These are phyloP conservation scores for Talaromyces stipitatus DNA, from an alignment of 495 filamentous ascomycete genomes.

Conservation along the genomic window DNA sequence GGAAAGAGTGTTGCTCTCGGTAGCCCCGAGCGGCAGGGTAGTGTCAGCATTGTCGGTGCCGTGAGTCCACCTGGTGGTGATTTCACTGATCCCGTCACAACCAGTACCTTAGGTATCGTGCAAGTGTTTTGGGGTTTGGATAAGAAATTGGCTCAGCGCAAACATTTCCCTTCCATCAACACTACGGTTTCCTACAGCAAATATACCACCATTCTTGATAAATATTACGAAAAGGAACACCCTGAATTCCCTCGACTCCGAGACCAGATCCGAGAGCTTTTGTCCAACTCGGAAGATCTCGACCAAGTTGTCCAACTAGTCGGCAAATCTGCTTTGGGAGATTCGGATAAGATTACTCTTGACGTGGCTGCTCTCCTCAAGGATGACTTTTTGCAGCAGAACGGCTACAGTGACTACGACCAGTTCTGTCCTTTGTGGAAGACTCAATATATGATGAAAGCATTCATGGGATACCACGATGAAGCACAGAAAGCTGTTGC, in stretches of 20 bases:
- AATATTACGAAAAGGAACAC: constrained; percentile 85
- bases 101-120: constrained; percentile 89
- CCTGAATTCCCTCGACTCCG: constrained; percentile 91
- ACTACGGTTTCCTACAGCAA: constrained; percentile 95
- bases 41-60: constrained; percentile 95
- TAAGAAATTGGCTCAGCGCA: constrained; percentile 97
- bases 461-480: constrained; percentile 95
- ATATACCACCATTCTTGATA: constrained; percentile 80
- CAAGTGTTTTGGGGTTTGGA: constrained; percentile 99
- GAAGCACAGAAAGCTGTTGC: constrained; percentile 92
- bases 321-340: constrained; percentile 91
- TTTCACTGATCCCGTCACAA: constrained; percentile 98
- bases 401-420: constrained; percentile 98
- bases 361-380: constrained; percentile 89
- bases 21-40: constrained; percentile 78
- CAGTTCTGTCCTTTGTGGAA: constrained; percentile 99
- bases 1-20: constrained; percentile 80
- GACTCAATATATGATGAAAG: constrained; percentile 99
- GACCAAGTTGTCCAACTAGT: constrained; percentile 99
- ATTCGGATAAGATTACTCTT: constrained; percentile 96
- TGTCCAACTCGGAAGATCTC: constrained; percentile 91
- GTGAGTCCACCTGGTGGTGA: constrained; percentile 97
- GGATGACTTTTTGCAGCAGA: constrained; percentile 99
- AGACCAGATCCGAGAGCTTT: constrained; percentile 84
- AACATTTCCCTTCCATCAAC: constrained; percentile 99